These are phyloP conservation scores for Cryphonectria japonica DNA, from an alignment of 2,329 filamentous ascomycete species.

Conservation along the genomic window DNA sequence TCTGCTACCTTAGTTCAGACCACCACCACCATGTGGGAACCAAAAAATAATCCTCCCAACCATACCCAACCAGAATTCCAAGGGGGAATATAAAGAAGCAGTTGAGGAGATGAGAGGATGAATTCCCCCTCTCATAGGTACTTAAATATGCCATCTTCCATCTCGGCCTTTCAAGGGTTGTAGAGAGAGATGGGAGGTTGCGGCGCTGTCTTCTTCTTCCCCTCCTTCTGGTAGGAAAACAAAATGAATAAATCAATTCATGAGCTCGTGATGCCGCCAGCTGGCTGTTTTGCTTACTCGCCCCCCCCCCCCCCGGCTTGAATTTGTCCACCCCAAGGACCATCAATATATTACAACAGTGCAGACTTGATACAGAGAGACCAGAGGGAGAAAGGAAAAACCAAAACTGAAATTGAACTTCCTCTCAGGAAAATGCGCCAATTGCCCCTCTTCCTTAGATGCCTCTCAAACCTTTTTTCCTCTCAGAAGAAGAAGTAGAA, in stretches of 20 bases:
- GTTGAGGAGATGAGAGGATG: too few species aligned
- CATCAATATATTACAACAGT: background rate
- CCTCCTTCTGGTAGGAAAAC: too few species aligned
- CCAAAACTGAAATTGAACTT: background rate
- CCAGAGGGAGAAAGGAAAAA: background rate
- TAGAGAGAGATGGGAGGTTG: too few species aligned
- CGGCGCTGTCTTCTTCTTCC: too few species aligned
- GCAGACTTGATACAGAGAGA: conserved; percentile 2
- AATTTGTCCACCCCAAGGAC: background rate
- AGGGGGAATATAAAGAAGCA: too few species aligned
- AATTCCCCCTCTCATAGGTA: too few species aligned
- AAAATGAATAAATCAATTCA: background rate
- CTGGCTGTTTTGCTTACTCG: background rate
- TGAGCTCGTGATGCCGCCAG: background rate
- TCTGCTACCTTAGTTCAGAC: background rate
- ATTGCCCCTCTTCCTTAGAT: background rate
- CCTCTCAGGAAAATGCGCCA: background rate
- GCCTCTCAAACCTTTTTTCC: background rate
- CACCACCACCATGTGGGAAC: background rate
- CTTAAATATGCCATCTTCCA: too few species aligned
- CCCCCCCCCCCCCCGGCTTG: background rate
- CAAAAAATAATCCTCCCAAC: background rate
- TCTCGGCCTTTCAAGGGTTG: too few species aligned
- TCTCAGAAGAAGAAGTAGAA: background rate
- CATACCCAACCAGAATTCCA: background rate